Evolutionary conservation across 495 filamentous ascomycete species (phyloP), one percentile per base, ranked within the genome.

Genomic region (Penicillium silybi): DNA sequence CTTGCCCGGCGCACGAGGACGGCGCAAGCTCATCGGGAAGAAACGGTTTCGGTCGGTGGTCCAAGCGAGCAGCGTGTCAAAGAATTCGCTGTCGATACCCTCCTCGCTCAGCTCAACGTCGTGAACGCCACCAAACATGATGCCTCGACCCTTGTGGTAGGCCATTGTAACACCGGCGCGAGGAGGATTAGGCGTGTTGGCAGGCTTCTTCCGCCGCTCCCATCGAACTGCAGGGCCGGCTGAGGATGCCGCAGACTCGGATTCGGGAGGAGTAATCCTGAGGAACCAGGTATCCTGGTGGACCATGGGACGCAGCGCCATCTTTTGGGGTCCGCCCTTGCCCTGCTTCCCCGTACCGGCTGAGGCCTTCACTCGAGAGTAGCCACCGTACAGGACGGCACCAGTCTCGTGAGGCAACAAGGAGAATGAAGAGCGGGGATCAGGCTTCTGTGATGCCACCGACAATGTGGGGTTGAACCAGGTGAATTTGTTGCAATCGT

Each of bases 281-380:
- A 98, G 76, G 67, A 92, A 92, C 84, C 92, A 98, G 42, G 89
- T 91, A 65, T 98, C 93, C 64, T 95, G 87, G 63, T 98, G 90
- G 23, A 97, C 78, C 69, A 90, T 77, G 1, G 92, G 90, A 53
- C 87, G 90, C 46, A 95, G 69, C n/a, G 86, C 76, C 64, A 84
- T 85, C 43, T 81, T 80, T 50, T 84, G 80, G 5, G 76, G 73
- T 22, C 84, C 80, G 39, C 81, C 80, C 67, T 84, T 86, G n/a
- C 72, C 73, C 53, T 83, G 81, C 46, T 83, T 87, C 13, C 66
- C 69, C 5, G 64, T 65, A n/a, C 65, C 57, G 1, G 64, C 66
- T 3, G 80, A 74, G 11, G 83, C 68, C 65, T 97, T 98, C 42
- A 95, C 86, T 44, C 93, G 80, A 0, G 90, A 92, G 72, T 97